These are phyloP conservation scores for Aspergillus campestris DNA, from an alignment of 495 filamentous ascomycete genomes.

Conservation along the genomic window DNA sequence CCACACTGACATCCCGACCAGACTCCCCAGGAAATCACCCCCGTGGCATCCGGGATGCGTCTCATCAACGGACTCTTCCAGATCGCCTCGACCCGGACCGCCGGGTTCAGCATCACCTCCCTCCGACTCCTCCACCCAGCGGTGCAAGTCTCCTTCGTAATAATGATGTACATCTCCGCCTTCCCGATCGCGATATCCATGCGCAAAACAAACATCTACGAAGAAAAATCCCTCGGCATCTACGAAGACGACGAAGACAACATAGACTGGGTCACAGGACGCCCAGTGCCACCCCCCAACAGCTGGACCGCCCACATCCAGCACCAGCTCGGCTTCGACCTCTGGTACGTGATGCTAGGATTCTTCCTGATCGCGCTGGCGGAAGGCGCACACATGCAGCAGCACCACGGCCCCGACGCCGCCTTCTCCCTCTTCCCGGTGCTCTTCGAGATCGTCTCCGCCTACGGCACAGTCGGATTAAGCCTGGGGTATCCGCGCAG, in stretches of 20 bases:
- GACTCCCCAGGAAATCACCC: constrained; percentile 47
- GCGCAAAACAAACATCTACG: constrained; percentile 84
- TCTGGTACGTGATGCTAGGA: constrained; percentile 83
- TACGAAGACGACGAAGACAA: constrained; percentile 42
- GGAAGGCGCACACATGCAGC: constrained; percentile 54
- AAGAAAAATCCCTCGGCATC: constrained; percentile 78
- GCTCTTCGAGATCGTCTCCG: constrained; percentile 78
- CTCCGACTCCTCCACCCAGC: constrained; percentile 67
- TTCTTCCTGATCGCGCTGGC: constrained; percentile 72
- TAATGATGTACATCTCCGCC: constrained; percentile 97
- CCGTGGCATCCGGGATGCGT: constrained; percentile 49
- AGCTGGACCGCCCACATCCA: constrained; percentile 58
- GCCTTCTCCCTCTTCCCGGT: constrained; percentile 52
- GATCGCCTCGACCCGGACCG: constrained; percentile 71
- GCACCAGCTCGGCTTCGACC: constrained; percentile 76
- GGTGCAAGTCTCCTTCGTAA: constrained; percentile 78
- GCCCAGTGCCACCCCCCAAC: constrained; percentile 46
- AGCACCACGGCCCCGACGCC: constrained; percentile 14
- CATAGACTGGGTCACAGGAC: neutral
- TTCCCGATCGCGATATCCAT: constrained; percentile 85
- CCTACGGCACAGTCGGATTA: constrained; percentile 87
- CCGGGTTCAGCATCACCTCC: constrained; percentile 69
- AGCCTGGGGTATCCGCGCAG: constrained; percentile 61
- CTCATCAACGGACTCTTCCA: constrained; percentile 76
- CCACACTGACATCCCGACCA: constrained; percentile 35